These are phyloP conservation scores for Huntiella decipiens DNA, from an alignment of 2,329 filamentous ascomycete species.

Conservation along the genomic window DNA sequence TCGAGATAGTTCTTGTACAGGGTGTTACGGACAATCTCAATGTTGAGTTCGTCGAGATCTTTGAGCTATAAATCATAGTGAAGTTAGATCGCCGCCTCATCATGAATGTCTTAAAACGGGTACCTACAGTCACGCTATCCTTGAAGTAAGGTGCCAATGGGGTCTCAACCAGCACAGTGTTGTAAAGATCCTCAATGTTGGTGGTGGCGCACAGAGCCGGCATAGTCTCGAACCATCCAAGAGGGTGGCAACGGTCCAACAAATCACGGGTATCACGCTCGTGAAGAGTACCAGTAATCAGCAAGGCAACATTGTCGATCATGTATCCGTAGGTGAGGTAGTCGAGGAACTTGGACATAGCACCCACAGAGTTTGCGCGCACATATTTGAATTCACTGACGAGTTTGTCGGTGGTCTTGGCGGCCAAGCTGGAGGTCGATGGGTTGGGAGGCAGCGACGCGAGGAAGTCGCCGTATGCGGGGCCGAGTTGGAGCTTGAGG, in stretches of 20 bases:
- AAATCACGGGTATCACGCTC: constrained; percentile 93
- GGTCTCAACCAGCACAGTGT: constrained; percentile 91
- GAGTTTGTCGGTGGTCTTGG: constrained; percentile 94
- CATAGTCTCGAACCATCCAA: constrained; percentile 98
- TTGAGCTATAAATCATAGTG: constrained; percentile 36
- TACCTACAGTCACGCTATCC: constrained; percentile 47
- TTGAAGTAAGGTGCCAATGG: constrained; percentile 95
- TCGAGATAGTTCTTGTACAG: constrained; percentile 99
- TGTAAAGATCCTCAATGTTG: constrained; percentile 97
- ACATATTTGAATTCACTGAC: constrained; percentile 95
- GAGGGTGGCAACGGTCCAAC: constrained; percentile 83
- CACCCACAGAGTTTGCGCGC: constrained; percentile 79
- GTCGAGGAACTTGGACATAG: constrained; percentile 87
- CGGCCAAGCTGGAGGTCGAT: constrained; percentile 82
- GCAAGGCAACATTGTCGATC: constrained; percentile 96
- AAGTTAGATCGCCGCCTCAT: constrained; percentile 3
- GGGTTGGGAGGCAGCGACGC: constrained; percentile 85
- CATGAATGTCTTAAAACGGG: background rate
- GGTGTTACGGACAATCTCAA: constrained; percentile 96
- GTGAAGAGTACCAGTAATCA: constrained; percentile 94
- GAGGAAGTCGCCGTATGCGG: constrained; percentile 93
- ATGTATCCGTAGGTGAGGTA: constrained; percentile 98
- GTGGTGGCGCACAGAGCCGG: constrained; percentile 93
- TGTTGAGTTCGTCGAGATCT: constrained; percentile 95
- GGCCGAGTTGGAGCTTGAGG: constrained; percentile 91